Evolutionary conservation across 164 flowering plant species (phyloP).

Genomic region (Magnolia officinalis): DNA sequence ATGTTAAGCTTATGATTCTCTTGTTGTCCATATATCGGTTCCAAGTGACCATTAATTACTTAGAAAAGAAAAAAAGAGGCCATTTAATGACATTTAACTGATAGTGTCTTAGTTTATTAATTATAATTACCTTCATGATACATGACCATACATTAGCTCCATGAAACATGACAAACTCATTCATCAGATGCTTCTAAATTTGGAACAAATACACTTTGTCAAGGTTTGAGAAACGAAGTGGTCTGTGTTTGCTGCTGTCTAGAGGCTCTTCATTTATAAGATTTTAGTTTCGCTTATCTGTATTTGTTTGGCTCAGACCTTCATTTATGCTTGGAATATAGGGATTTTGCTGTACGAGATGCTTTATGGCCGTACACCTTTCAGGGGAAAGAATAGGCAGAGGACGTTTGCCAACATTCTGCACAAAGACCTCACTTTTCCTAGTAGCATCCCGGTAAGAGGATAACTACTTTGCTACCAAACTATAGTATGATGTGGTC

Average conservation of each 20-base stretch:
- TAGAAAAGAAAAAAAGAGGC: too few relatives aligned
- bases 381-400: conserved; percentile 94
- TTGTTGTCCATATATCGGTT: too few relatives aligned
- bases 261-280: neutral
- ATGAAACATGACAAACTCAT: too few relatives aligned
- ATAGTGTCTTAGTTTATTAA: too few relatives aligned
- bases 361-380: conserved; percentile 98
- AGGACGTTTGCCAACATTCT: conserved; percentile 89
- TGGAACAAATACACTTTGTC: neutral
- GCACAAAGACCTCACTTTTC: conserved; percentile 92
- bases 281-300: neutral
- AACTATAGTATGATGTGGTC: too few relatives aligned
- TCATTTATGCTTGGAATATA: conserved; percentile 21
- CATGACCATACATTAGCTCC: too few relatives aligned
- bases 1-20: too few relatives aligned
- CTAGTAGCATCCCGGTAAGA: conserved; percentile 84
- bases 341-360: conserved; percentile 93
- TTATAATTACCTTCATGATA: too few relatives aligned
- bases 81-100: too few relatives aligned
- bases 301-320: neutral
- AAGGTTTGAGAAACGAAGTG: neutral
- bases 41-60: too few relatives aligned
- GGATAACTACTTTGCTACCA: neutral
- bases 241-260: neutral
- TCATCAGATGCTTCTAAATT: neutral